These are phyloP conservation scores for Jasminum sambac DNA, from an alignment of 257 asterid species.

Conservation along the genomic window DNA sequence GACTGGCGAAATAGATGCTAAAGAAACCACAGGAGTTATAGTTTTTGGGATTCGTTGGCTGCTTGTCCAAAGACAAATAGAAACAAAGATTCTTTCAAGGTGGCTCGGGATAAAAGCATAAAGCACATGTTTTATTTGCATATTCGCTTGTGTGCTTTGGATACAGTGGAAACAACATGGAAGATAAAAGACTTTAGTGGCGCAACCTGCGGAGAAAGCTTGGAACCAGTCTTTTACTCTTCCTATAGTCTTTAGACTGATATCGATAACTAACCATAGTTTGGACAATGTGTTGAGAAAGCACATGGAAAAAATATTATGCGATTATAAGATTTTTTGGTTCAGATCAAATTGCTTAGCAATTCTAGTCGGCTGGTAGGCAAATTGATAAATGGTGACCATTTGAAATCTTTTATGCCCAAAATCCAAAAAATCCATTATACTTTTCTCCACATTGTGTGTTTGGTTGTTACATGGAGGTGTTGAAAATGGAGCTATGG, in stretches of 20 bases:
- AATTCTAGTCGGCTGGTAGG: neutral
- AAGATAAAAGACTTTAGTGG: neutral
- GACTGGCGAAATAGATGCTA: neutral
- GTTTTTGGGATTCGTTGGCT: neutral
- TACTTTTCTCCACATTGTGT: neutral
- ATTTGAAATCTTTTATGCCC: neutral
- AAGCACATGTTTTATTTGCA: neutral
- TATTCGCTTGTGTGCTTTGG: neutral
- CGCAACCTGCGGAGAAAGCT: neutral
- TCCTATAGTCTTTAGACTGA: neutral
- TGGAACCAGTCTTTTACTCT: neutral
- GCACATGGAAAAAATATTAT: neutral
- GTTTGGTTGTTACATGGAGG: neutral
- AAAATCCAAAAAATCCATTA: neutral
- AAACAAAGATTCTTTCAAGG: neutral
- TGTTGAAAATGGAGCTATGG: neutral
- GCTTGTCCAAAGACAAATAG: neutral
- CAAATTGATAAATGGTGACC: neutral
- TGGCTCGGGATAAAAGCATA: neutral
- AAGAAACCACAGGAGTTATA: neutral
- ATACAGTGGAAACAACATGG: neutral
- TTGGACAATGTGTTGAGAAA: neutral
- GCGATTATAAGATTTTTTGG: neutral
- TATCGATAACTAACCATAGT: neutral
- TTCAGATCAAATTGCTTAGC: neutral